Evolutionary conservation across 306 rosid species (phyloP).

Genomic region (Fagus crenata): DNA sequence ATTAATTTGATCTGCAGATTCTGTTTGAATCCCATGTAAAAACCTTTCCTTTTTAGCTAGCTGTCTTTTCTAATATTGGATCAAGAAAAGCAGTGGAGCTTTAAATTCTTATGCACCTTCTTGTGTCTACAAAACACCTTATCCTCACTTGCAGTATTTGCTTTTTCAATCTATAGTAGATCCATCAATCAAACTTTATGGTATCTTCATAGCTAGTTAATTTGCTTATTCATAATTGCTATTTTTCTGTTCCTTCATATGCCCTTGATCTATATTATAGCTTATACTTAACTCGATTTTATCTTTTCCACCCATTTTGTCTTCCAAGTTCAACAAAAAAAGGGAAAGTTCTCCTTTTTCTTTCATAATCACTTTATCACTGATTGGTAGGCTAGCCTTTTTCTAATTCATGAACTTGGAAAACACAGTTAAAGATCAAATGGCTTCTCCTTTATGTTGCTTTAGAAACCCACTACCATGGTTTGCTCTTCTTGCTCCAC

Average conservation of each 20-base stretch:
- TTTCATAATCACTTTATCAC: constrained; percentile 33
- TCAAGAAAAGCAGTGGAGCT: not conserved
- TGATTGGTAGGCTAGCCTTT: constrained; percentile 36
- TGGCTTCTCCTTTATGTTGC: constrained; percentile 51
- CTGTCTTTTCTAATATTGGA: not conserved
- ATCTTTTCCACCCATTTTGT: constrained; percentile 4
- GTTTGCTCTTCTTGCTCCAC: constrained; percentile 45
- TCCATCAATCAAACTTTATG: not conserved
- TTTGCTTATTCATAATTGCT: not conserved
- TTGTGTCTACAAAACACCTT: not conserved
- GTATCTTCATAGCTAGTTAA: not conserved
- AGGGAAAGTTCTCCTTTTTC: constrained; percentile 24
- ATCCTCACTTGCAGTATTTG: not conserved
- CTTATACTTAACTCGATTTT: not conserved
- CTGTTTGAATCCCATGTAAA: constrained; percentile 6
- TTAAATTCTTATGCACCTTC: not conserved
- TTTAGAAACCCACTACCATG: constrained; percentile 57
- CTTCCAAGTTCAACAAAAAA: constrained; percentile 24
- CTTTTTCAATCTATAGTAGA: not conserved
- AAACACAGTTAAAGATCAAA: constrained; percentile 47
- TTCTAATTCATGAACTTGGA: constrained; percentile 44
- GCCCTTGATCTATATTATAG: constrained; percentile 5
- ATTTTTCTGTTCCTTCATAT: not conserved
- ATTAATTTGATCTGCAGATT: constrained; percentile 16
- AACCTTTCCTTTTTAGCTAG: constrained; percentile 4